Evolutionary conservation across 2,329 filamentous ascomycete species (phyloP).

Genomic region (Helminthosporium solani): DNA sequence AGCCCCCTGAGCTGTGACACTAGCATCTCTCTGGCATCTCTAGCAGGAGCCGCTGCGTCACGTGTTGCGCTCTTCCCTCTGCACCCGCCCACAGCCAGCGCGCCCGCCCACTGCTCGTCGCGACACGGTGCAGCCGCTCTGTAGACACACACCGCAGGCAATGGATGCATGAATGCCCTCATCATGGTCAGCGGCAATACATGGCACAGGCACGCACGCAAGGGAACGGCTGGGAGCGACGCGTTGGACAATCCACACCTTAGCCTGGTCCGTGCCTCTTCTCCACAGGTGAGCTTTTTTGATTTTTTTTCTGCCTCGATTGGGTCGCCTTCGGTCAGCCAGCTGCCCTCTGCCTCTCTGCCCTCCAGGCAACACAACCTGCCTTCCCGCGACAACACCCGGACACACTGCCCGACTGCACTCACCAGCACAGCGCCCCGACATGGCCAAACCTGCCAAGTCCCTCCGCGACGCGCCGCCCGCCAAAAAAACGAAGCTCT

Average conservation of each 20-base stretch:
- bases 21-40: neutral
- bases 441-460: conserved; percentile 16
- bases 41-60: conserved; percentile 12
- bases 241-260: conserved; percentile 1
- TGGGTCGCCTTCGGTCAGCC: too few relatives aligned
- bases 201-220: too few relatives aligned
- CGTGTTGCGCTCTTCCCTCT: conserved; percentile 6
- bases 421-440: conserved; percentile 25
- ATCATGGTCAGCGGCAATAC: too few relatives aligned
- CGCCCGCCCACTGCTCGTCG: conserved; percentile 4
- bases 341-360: too few relatives aligned
- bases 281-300: conserved; percentile 23
- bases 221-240: conserved; percentile 4
- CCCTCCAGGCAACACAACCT: conserved; percentile 25
- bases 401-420: too few relatives aligned
- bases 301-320: conserved; percentile 20
- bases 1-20: conserved; percentile 21
- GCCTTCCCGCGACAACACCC: conserved; percentile 2
- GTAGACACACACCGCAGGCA: neutral
- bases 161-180: too few relatives aligned
- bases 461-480: conserved; percentile 33
- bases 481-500: conserved; percentile 41
- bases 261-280: conserved; percentile 8
- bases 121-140: neutral
- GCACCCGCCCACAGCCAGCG: neutral